phyloP scores from a whole-genome alignment of 2,329 filamentous ascomycete genomes.

The Bipolaris victoriae region DNA sequence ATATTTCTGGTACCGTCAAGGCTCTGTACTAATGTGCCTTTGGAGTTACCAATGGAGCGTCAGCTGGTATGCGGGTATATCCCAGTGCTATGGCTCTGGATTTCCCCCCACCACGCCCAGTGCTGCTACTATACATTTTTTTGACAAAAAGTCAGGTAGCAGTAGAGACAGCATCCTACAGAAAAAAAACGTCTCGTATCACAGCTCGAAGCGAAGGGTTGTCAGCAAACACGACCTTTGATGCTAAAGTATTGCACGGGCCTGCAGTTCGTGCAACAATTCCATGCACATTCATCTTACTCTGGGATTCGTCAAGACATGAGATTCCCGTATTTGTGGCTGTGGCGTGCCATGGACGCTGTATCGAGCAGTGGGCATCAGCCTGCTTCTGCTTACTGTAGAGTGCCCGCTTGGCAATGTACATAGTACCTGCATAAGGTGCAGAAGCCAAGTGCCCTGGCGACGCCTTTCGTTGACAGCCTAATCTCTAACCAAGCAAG shows the following conservation, averaged over 20 bases:
- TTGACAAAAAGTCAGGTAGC: no score
- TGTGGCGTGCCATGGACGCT: background rate
- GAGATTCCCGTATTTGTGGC: background rate
- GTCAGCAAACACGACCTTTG: background rate
- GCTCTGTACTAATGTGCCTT: background rate
- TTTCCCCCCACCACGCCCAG: background rate
- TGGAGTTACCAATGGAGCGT: background rate
- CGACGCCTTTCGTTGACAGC: background rate
- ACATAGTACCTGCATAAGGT: conserved; percentile 13
- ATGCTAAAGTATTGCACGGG: background rate
- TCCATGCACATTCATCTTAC: background rate
- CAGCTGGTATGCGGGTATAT: background rate
- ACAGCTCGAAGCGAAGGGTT: background rate
- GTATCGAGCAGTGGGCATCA: background rate
- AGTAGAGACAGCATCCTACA: background rate
- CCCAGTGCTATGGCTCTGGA: background rate
- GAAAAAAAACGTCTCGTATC: background rate
- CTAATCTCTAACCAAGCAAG: background rate
- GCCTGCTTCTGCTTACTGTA: conserved; percentile 2
- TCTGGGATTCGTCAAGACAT: background rate
- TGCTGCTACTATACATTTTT: background rate
- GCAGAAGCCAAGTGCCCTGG: background rate
- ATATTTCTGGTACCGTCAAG: background rate
- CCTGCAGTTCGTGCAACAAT: background rate
- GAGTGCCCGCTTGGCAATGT: background rate